Percentiles rank a stretch among this genome's conserved stretches.
Evolutionary conservation across 306 rosid genomes (phyloP).

Genomic region (Dryas octopetala): DNA sequence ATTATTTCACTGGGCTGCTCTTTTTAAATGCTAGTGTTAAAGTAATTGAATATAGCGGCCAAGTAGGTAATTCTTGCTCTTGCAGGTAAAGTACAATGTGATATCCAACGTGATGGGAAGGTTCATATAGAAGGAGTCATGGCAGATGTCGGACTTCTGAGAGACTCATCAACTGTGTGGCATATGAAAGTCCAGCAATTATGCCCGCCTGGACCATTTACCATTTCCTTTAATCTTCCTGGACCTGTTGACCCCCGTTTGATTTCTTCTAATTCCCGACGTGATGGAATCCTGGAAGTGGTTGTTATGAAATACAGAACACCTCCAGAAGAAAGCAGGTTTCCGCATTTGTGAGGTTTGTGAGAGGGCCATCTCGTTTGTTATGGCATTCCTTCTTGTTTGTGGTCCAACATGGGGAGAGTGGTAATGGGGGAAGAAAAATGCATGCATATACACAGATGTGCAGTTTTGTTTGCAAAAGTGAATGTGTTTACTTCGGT

Average conservation of each 20-base stretch:
- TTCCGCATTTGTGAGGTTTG: constrained; percentile 10
- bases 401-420: neutral
- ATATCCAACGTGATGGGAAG: constrained; percentile 45
- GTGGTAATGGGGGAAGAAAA: neutral
- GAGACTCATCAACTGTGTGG: constrained; percentile 32
- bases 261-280: constrained; percentile 46
- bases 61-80: constrained; percentile 5
- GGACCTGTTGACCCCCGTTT: constrained; percentile 62
- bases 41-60: neutral
- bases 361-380: neutral
- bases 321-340: constrained; percentile 20
- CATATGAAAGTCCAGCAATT: constrained; percentile 54
- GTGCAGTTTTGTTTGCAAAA: neutral
- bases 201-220: constrained; percentile 48
- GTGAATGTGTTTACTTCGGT: neutral
- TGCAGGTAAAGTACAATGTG: constrained; percentile 44
- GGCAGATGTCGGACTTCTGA: constrained; percentile 33
- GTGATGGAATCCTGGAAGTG: constrained; percentile 54
- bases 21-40: neutral
- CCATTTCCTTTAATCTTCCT: constrained; percentile 49
- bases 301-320: constrained; percentile 39
- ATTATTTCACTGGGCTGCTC: neutral
- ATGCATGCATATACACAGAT: neutral
- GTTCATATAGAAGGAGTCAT: constrained; percentile 57
- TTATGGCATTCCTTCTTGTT: neutral